These are phyloP conservation scores for Neurospora crassa DNA, from an alignment of 2,329 filamentous ascomycete genomes.

Conservation along the genomic window DNA sequence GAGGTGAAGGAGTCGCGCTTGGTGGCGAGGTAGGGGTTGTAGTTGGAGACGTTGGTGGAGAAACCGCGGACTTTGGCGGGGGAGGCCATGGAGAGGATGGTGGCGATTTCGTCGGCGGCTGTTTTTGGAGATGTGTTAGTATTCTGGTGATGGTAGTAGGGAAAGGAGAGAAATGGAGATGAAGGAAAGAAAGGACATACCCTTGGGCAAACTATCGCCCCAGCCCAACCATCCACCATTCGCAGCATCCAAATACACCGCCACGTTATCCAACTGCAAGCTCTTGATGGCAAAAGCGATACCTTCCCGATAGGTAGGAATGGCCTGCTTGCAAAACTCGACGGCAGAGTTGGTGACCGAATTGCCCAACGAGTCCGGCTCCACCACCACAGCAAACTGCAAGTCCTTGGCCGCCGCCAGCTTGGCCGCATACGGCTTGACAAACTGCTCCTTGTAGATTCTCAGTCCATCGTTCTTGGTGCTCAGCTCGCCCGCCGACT, in stretches of 20 bases:
- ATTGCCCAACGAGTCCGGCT: conserved; percentile 36
- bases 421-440: conserved; percentile 29
- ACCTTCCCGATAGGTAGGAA: conserved; percentile 29
- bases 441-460: conserved; percentile 30
- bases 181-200: conserved; percentile 14
- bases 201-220: conserved; percentile 28
- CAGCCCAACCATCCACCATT: conserved; percentile 35
- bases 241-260: conserved; percentile 32
- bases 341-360: conserved; percentile 30
- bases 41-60: conserved; percentile 36
- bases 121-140: neutral
- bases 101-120: conserved; percentile 31
- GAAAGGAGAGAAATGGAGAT: too few species aligned
- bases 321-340: conserved; percentile 28
- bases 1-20: conserved; percentile 31
- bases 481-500: conserved; percentile 30
- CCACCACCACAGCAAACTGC: conserved; percentile 32
- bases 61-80: conserved; percentile 29
- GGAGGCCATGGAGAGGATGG: conserved; percentile 27
- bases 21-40: conserved; percentile 29
- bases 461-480: conserved; percentile 27
- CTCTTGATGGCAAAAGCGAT: conserved; percentile 31
- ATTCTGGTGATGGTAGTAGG: neutral
- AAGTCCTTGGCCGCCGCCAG: conserved; percentile 27
- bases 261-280: conserved; percentile 28